Conservation (phyloP, 2,329 filamentous ascomycete genomes). For the Aspergillus sp. region DNA sequence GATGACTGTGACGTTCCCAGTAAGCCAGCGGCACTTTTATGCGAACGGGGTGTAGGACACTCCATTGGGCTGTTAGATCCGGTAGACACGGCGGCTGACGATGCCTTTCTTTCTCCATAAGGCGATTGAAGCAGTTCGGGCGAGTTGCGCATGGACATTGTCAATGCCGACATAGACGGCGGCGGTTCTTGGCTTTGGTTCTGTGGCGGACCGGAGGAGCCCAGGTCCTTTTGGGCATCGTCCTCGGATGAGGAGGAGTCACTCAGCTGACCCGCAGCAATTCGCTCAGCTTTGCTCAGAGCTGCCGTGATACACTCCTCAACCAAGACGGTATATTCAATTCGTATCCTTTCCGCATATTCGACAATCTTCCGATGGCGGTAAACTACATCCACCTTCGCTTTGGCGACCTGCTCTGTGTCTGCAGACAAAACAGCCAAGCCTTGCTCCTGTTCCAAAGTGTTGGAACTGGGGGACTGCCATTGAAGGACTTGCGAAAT, state of each 20-base stretch:
- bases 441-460: slow-evolving; percentile 86
- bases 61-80: slow-evolving; percentile 84
- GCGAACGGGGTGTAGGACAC: slow-evolving; percentile 81
- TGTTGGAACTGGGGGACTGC: slow-evolving; percentile 88
- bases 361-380: slow-evolving; percentile 88
- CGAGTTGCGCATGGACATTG: slow-evolving; percentile 46
- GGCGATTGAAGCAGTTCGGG: slow-evolving; percentile 41
- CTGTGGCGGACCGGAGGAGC: slow-evolving; percentile 6
- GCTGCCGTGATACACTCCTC: slow-evolving; percentile 94
- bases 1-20: slow-evolving; percentile 50
- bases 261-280: slow-evolving; percentile 74
- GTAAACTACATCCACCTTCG: slow-evolving; percentile 87
- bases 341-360: slow-evolving; percentile 87
- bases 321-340: slow-evolving; percentile 86
- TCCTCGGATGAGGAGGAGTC: slow-evolving; percentile 61
- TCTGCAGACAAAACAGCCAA: slow-evolving; percentile 80
- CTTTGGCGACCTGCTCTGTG: slow-evolving; percentile 71
- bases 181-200: slow-evolving; percentile 6
- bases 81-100: slow-evolving; percentile 63
- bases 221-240: slow-evolving; percentile 36
- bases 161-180: slow-evolving; percentile 41
- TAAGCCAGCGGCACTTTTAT: slow-evolving; percentile 52
- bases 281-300: slow-evolving; percentile 76
- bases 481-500: slow-evolving; percentile 92
- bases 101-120: slow-evolving; percentile 41